A percentile compares a stretch with the other conserved stretches of the same genome.
Evolutionary conservation across 1,284 basidiomycete genomes (phyloP).

Genomic region (Boletus mariae): DNA sequence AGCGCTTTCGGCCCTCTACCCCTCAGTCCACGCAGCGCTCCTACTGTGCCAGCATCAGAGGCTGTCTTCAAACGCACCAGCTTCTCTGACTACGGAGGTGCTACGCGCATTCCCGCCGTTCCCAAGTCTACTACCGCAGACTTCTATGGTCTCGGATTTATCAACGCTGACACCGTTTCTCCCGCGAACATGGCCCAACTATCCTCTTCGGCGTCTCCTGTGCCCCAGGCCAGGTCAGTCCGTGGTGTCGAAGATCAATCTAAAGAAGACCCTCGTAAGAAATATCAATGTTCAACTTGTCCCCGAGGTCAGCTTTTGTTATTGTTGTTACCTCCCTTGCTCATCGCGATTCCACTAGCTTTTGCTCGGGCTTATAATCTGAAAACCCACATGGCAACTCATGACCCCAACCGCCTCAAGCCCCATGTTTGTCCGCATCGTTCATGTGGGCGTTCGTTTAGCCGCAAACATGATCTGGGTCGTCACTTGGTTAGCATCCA

Average conservation of each 20-base stretch:
- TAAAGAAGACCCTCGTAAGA: constrained; percentile 65
- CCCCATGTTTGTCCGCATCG: constrained; percentile 80
- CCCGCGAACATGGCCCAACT: constrained; percentile 54
- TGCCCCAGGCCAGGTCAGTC: constrained; percentile 40
- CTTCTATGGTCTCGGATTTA: constrained; percentile 48
- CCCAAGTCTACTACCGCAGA: constrained; percentile 49
- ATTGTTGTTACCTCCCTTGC: background rate
- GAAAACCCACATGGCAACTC: constrained; percentile 87
- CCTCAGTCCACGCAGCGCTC: constrained; percentile 56
- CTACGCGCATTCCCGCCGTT: constrained; percentile 40
- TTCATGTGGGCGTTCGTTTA: constrained; percentile 81
- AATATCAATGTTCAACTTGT: constrained; percentile 70
- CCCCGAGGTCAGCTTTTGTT: constrained; percentile 52
- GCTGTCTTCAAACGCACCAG: constrained; percentile 46
- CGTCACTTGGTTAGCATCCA: constrained; percentile 85
- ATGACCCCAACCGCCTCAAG: constrained; percentile 83
- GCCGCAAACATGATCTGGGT: constrained; percentile 85
- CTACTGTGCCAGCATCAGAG: constrained; percentile 34
- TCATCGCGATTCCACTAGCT: constrained; percentile 39
- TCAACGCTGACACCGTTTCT: constrained; percentile 42
- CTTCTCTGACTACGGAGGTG: constrained; percentile 61
- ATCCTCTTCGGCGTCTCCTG: constrained; percentile 40
- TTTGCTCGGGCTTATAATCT: constrained; percentile 89
- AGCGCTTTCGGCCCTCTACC: constrained; percentile 56
- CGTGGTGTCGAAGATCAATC: constrained; percentile 38